Percentiles rank a stretch among this genome's conserved stretches.
These are phyloP conservation scores for Hyaloperonospora arabidopsidis DNA, from an alignment of 352 stramenopile genomes.

Conservation along the genomic window DNA sequence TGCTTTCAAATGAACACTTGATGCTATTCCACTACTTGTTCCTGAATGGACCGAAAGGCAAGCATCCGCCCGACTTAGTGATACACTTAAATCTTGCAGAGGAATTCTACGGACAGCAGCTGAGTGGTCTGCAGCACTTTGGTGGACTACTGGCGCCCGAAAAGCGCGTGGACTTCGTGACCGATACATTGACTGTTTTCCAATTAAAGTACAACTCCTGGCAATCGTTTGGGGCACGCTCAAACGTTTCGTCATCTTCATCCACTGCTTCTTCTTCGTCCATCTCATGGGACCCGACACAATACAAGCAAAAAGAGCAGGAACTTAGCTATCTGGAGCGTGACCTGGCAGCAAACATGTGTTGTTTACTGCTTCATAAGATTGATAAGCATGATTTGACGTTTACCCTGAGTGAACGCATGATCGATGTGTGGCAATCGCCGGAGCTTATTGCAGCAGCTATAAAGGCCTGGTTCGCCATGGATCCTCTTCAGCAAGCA, in stretches of 20 bases:
- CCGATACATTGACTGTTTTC: constrained; percentile 37
- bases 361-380: constrained; percentile 25
- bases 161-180: constrained; percentile 49
- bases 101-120: constrained; percentile 49
- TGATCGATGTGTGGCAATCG: background rate
- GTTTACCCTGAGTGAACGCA: constrained; percentile 1
- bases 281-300: constrained; percentile 23
- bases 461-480: constrained; percentile 24
- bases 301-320: constrained; percentile 26
- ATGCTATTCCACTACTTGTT: constrained; percentile 48
- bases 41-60: constrained; percentile 23
- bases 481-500: constrained; percentile 22
- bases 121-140: constrained; percentile 32
- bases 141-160: constrained; percentile 28
- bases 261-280: constrained; percentile 25
- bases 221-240: constrained; percentile 19
- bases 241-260: constrained; percentile 30
- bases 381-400: constrained; percentile 14
- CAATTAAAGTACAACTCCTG: constrained; percentile 39
- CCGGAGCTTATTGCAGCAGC: constrained; percentile 9
- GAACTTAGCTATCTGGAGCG: constrained; percentile 34
- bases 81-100: constrained; percentile 20
- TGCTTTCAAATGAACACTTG: constrained; percentile 62
- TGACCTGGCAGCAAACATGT: constrained; percentile 28
- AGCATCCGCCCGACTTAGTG: constrained; percentile 16